Evolutionary conservation across 106 monocot species (phyloP).

Genomic region (Dendrobium nobile): DNA sequence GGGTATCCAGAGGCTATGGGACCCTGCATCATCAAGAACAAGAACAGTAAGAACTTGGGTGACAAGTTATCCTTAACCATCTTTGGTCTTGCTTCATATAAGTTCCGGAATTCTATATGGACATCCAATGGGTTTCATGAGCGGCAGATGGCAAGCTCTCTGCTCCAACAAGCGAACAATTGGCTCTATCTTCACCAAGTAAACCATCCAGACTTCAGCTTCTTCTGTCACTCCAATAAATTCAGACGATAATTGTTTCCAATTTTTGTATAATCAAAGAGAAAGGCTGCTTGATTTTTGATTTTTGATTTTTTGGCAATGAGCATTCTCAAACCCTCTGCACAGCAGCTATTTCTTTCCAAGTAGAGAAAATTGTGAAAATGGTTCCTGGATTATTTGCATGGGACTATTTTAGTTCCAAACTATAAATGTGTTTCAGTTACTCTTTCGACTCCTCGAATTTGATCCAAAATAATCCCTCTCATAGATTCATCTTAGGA

Average conservation of each 20-base stretch:
- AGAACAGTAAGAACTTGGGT: constrained; percentile 2
- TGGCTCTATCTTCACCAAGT: constrained; percentile 34
- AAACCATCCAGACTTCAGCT: constrained; percentile 52
- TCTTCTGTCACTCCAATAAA: constrained; percentile 21
- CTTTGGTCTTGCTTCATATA: constrained; percentile 82
- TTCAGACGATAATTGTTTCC: not conserved
- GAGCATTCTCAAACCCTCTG: not conserved
- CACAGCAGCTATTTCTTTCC: not conserved
- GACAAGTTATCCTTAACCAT: constrained; percentile 38
- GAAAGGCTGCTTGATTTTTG: not conserved
- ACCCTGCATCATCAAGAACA: constrained; percentile 4
- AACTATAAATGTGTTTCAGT: no score
- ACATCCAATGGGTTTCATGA: constrained; percentile 34
- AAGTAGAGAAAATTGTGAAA: no score
- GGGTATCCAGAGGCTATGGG: constrained; percentile 5
- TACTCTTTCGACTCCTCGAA: no score
- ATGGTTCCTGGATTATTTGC: no score
- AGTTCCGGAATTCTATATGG: constrained; percentile 67
- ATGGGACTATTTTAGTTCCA: no score
- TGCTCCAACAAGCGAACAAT: constrained; percentile 33
- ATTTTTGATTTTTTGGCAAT: not conserved
- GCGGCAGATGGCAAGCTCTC: constrained; percentile 30
- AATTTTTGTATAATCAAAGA: not conserved
- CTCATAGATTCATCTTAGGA: no score
- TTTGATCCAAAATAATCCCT: no score